These are phyloP conservation scores for Pyronema omphalodes DNA, from an alignment of 495 filamentous ascomycete species.

Conservation along the genomic window DNA sequence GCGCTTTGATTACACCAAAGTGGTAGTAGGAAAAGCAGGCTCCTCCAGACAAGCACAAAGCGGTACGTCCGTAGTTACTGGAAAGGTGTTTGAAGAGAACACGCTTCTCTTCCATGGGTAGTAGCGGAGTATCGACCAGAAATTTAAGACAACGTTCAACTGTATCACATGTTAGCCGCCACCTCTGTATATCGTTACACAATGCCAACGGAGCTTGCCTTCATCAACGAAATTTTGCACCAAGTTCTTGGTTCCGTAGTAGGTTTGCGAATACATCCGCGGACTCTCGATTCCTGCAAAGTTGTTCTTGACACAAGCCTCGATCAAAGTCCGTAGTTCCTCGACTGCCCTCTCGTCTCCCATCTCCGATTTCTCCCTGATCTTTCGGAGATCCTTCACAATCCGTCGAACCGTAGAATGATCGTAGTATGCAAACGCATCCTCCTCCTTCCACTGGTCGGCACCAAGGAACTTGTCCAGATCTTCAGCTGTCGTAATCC, in stretches of 20 bases:
- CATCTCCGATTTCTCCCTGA: slow-evolving; percentile 38
- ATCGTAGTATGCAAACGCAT: slow-evolving; percentile 93
- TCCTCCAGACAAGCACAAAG: slow-evolving; percentile 83
- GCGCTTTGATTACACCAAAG: slow-evolving; percentile 78
- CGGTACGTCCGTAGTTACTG: slow-evolving; percentile 82
- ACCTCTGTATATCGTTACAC: not conserved
- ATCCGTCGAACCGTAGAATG: slow-evolving; percentile 60
- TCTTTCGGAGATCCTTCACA: slow-evolving; percentile 47
- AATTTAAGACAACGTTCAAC: slow-evolving; percentile 45
- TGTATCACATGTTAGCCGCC: slow-evolving; percentile 14
- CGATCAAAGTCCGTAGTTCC: slow-evolving; percentile 54
- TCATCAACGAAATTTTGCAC: slow-evolving; percentile 84
- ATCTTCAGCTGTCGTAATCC: slow-evolving; percentile 56
- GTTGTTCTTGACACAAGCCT: slow-evolving; percentile 91
- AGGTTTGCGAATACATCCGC: slow-evolving; percentile 82
- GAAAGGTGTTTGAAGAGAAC: slow-evolving; percentile 71
- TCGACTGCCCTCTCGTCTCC: slow-evolving; percentile 33
- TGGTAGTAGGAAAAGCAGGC: slow-evolving; percentile 95
- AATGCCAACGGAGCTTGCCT: slow-evolving; percentile 25
- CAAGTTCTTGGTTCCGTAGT: slow-evolving; percentile 84
- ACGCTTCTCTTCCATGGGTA: slow-evolving; percentile 57
- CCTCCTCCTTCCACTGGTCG: slow-evolving; percentile 64
- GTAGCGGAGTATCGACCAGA: slow-evolving; percentile 43
- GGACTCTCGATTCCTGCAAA: slow-evolving; percentile 93
- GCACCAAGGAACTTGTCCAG: slow-evolving; percentile 72